Percentiles rank a stretch among this genome's conserved stretches.
Evolutionary conservation across 495 filamentous ascomycete genomes (phyloP).

Genomic region (Penicillium arizonense): DNA sequence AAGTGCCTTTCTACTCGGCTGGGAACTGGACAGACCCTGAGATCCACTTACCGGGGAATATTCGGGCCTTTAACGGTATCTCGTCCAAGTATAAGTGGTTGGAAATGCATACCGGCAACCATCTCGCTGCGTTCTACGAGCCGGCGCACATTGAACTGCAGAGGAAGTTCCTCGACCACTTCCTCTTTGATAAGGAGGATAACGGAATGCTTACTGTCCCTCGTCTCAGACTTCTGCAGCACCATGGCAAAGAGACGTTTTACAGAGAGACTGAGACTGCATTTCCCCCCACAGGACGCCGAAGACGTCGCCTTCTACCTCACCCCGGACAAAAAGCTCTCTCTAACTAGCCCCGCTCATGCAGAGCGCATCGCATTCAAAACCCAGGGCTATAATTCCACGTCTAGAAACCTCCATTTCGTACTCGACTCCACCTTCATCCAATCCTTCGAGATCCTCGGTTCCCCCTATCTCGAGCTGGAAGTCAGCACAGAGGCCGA

Average conservation of each 20-base stretch:
- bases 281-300: not conserved
- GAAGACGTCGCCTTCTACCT: slow-evolving; percentile 1
- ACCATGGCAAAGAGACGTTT: not conserved
- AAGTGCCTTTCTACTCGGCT: not conserved
- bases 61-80: not conserved
- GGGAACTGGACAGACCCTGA: slow-evolving; percentile 2
- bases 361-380: too few relatives aligned
- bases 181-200: too few relatives aligned
- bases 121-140: too few relatives aligned
- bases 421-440: not conserved
- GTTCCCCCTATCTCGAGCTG: not conserved
- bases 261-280: not conserved
- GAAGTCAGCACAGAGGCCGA: not conserved
- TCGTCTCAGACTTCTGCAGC: too few relatives aligned
- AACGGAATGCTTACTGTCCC: too few relatives aligned
- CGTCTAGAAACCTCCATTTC: not conserved
- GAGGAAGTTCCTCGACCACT: too few relatives aligned
- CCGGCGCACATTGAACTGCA: too few relatives aligned
- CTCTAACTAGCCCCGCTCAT: not conserved
- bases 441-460: not conserved
- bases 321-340: not conserved
- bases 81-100: too few relatives aligned
- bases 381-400: too few relatives aligned
- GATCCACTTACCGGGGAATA: not conserved
- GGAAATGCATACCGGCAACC: too few relatives aligned